A percentile compares a stretch with the other conserved stretches of the same genome.
Evolutionary conservation across 2,329 filamentous ascomycete species (phyloP).

Genomic region (Dactylellina drechsleri): DNA sequence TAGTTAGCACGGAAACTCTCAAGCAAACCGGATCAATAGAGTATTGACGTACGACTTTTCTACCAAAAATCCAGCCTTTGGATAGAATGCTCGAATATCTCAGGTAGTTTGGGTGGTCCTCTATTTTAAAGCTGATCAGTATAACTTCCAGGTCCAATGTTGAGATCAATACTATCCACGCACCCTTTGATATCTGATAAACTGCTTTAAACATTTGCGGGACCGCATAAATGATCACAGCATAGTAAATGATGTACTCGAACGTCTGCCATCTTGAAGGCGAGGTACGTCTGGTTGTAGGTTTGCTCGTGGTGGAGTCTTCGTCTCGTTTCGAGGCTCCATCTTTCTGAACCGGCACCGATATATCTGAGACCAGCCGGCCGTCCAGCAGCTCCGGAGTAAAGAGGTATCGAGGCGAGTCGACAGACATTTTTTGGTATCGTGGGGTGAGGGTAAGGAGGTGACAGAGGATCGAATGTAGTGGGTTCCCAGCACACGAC

Average conservation of each 20-base stretch:
- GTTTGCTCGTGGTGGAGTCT: conserved; percentile 25
- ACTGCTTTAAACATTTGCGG: conserved; percentile 92
- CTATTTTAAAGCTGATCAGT: conserved; percentile 64
- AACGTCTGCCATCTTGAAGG: conserved; percentile 83
- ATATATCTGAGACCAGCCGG: conserved; percentile 49
- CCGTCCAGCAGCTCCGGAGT: conserved; percentile 51
- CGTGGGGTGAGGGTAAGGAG: conserved; percentile 7
- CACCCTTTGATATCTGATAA: conserved; percentile 84
- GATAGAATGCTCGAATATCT: conserved; percentile 77
- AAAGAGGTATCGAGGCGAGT: conserved; percentile 46
- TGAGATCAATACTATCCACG: conserved; percentile 58
- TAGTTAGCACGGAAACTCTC: not conserved
- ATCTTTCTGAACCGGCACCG: conserved; percentile 29
- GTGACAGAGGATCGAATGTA: conserved; percentile 1
- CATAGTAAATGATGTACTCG: conserved; percentile 85
- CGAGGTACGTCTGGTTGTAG: conserved; percentile 41
- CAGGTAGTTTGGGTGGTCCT: conserved; percentile 80
- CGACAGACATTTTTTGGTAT: conserved; percentile 44
- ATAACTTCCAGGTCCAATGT: not conserved
- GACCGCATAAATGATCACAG: conserved; percentile 73
- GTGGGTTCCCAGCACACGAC: conserved; percentile 1
- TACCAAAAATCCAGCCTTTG: conserved; percentile 89
- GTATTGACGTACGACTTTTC: conserved; percentile 76
- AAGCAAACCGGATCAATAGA: not conserved
- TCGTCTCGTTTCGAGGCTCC: conserved; percentile 47